These are phyloP conservation scores for Penicillium glabrum DNA, from an alignment of 2,329 filamentous ascomycete species.

Conservation along the genomic window DNA sequence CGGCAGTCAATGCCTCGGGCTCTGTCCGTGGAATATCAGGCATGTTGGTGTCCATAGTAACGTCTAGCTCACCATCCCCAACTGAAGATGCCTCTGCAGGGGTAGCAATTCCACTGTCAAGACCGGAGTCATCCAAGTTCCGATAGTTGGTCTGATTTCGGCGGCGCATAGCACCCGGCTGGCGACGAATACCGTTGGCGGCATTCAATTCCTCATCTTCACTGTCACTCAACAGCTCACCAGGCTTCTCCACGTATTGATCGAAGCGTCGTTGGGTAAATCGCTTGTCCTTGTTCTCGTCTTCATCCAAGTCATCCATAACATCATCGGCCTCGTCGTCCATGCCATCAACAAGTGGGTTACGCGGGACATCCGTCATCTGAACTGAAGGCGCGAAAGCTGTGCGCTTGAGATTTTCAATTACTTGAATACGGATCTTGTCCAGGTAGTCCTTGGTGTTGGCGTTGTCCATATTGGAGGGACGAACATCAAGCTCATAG, in stretches of 20 bases:
- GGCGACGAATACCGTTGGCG: constrained; percentile 68
- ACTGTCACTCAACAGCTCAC: constrained; percentile 82
- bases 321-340: constrained; percentile 66
- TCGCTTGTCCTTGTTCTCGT: constrained; percentile 80
- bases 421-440: constrained; percentile 65
- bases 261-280: constrained; percentile 82
- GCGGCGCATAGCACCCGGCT: constrained; percentile 49
- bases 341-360: constrained; percentile 54
- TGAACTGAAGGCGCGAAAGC: constrained; percentile 63
- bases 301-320: constrained; percentile 73
- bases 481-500: constrained; percentile 67
- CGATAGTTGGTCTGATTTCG: constrained; percentile 63
- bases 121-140: constrained; percentile 58
- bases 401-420: constrained; percentile 66
- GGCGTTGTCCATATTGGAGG: constrained; percentile 72
- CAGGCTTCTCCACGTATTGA: constrained; percentile 70
- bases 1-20: constrained; percentile 33
- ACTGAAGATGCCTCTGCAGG: constrained; percentile 44
- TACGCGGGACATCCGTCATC: constrained; percentile 63
- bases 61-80: constrained; percentile 46
- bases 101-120: constrained; percentile 53
- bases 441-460: constrained; percentile 68
- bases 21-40: constrained; percentile 38
- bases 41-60: constrained; percentile 39
- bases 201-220: constrained; percentile 78